Evolutionary conservation across 1,284 basidiomycete species (phyloP), one percentile per base, ranked within the genome.

Genomic region (Ustilago xerochloae): DNA sequence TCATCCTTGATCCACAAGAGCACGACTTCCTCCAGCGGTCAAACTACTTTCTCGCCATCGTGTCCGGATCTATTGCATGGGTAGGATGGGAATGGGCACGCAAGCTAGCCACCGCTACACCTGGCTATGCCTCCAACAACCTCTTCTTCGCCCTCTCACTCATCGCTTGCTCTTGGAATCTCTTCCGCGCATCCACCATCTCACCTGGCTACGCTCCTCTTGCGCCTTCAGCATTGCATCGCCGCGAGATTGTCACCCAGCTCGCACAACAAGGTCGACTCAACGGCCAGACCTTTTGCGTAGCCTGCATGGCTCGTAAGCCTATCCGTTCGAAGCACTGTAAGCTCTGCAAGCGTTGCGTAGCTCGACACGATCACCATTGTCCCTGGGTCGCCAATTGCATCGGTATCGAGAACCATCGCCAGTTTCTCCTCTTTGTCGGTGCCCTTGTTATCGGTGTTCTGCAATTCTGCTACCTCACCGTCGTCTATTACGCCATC

Each of bases 311-410:
- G 92, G 90, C 92, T 2, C 89, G 92, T 43, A 94, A 96, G 81
- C 93, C 96, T 4, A 87, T 99, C 22, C 89, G 96, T 7, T 95
- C 93, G 24, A 98, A 97, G 85, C 97, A 99, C 84, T 98, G 95
- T 86, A 90, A 94, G 15, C 88, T 92, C 32, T 98, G 95, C 82
- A 91, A 95, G 76, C 90, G 90, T 62, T 99, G 97, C 81, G 88
- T 95, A 16, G 93, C 92, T 7, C 64, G 82, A 1, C 78, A 81
- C 62, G 82, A 84, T 50, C 82, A 84, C 32, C 95, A 98, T 82
- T 98, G 96, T 81, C 97, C 97, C 8, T 99, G 96, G 96, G 91
- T 98, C n/a, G 97, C 94, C 92, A 98, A 98, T 85, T 98, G 96
- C 84, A 67, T 99, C 58, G 97, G 97, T n/a, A 88, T 90, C 51